Base-by-base conservation (phyloP, 2,329 filamentous ascomycete species). In the Lecanicillium sp. region DNA sequence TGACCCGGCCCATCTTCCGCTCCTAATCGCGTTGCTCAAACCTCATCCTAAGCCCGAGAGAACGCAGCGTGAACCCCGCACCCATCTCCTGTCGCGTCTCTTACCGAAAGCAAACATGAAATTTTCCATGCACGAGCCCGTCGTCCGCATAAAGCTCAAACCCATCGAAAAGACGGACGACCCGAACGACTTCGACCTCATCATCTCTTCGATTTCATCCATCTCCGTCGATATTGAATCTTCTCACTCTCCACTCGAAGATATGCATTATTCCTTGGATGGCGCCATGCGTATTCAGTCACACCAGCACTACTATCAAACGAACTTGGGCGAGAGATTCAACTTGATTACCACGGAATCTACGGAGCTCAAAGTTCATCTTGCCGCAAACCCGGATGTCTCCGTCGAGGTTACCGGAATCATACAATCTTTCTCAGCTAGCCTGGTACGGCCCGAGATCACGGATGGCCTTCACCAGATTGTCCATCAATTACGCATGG, bases 61-160 rank as follows among this genome's bases (percentile, higher is more conserved):
- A 42, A 39, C 58, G 3, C 66, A 68, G n/a, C 64, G 63, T 39
- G 67, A 74, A 50, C 73, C 72, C 55, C 74, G 72, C 33, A 78
- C 90, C 56, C 76, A 81, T 46, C 71, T 98, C 27, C 85, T 98
- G 24, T 95, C 91, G 12, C 82, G 88, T n/a, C 77, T 97, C 3
- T 73, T 98, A 8, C 93, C 93, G 2, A 97, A 97, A 68, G 87
- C 91, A 1, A 95, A 79, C 59, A 86, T 97, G 65, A 98, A 97
- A 61, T 83, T 97, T 33, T 96, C 93, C 0, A 86, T 98, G 67
- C 93, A 98, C 60, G 93, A 98, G 62, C 93, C 93, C 1, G 94
- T 98, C 14, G 65, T 97, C 53, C 83, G 94, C 56, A 90, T 98
- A 54, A 83, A 90, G 7, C 72, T 98, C 4, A 90, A 90, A 5